phyloP scores from a whole-genome alignment of 495 filamentous ascomycete genomes.

The Astrothelium subdiscretum region DNA sequence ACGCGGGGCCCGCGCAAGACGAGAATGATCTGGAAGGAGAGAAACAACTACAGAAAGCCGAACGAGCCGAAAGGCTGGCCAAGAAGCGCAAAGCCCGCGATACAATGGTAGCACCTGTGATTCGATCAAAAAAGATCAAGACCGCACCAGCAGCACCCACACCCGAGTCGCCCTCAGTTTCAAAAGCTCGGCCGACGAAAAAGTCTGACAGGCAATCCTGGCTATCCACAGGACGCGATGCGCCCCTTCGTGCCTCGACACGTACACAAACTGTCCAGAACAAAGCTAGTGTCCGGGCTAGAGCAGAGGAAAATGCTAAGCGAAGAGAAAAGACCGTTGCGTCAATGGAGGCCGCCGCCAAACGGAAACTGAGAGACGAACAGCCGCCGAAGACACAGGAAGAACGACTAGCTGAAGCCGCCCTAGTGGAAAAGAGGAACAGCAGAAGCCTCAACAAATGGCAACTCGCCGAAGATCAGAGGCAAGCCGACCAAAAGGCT shows the following conservation, averaged over 20 bases:
- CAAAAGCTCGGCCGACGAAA: constrained; percentile 59
- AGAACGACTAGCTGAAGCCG: constrained; percentile 73
- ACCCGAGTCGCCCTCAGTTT: constrained; percentile 11
- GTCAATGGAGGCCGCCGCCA: constrained; percentile 77
- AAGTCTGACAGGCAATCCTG: constrained; percentile 83
- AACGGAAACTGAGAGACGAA: constrained; percentile 58
- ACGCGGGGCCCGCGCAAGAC: constrained; percentile 29
- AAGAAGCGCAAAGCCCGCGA: constrained; percentile 63
- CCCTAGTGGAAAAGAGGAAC: constrained; percentile 68
- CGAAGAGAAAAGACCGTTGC: constrained; percentile 65
- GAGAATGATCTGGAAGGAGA: constrained; percentile 43
- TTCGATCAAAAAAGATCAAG: constrained; percentile 41
- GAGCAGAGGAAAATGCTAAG: constrained; percentile 72
- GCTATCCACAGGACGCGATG: constrained; percentile 66
- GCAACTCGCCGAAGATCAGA: constrained; percentile 78
- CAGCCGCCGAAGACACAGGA: constrained; percentile 77
- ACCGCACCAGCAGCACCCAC: constrained; percentile 36
- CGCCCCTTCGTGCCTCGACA: constrained; percentile 68
- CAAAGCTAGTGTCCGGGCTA: constrained; percentile 66
- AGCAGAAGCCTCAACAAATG: constrained; percentile 83
- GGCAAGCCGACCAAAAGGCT: constrained; percentile 66
- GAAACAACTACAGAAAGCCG: constrained; percentile 35
- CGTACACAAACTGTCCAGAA: constrained; percentile 73
- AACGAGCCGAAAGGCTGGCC: constrained; percentile 31
- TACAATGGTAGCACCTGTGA: constrained; percentile 36